phyloP scores from a whole-genome alignment of 2,329 filamentous ascomycete genomes.

The Colletotrichum abscissum region DNA sequence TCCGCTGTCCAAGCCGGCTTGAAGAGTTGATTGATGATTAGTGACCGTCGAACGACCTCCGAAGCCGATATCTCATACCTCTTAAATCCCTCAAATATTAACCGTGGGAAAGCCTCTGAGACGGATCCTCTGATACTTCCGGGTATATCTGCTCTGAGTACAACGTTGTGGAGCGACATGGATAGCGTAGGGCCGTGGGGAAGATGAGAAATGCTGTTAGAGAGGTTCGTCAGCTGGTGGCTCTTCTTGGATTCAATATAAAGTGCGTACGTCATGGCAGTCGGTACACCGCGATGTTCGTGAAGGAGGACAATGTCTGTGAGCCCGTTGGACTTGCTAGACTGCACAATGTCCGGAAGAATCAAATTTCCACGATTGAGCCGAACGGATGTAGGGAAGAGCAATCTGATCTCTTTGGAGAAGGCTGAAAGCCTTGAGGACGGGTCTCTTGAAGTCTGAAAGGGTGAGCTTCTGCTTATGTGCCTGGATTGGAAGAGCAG shows the following conservation, averaged over 20 bases:
- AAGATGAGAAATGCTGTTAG: slow-evolving; percentile 70
- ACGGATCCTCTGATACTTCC: slow-evolving; percentile 88
- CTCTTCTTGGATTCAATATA: slow-evolving; percentile 90
- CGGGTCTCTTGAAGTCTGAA: slow-evolving; percentile 84
- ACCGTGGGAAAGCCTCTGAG: slow-evolving; percentile 90
- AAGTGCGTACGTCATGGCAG: slow-evolving; percentile 78
- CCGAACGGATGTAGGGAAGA: slow-evolving; percentile 84
- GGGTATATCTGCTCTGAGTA: slow-evolving; percentile 89
- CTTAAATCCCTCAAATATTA: slow-evolving; percentile 94
- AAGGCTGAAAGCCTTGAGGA: slow-evolving; percentile 88
- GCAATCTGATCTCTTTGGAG: slow-evolving; percentile 87
- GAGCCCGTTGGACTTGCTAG: slow-evolving; percentile 82
- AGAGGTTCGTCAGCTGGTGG: not conserved
- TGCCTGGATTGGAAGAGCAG: too few species aligned
- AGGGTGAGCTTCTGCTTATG: too few species aligned
- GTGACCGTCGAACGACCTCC: not conserved
- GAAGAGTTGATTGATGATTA: slow-evolving; percentile 38
- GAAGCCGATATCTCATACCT: slow-evolving; percentile 4
- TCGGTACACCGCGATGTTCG: slow-evolving; percentile 93
- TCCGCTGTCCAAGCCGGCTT: slow-evolving; percentile 83
- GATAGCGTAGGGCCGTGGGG: slow-evolving; percentile 85
- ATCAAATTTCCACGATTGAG: slow-evolving; percentile 93
- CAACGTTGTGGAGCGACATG: slow-evolving; percentile 92
- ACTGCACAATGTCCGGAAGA: slow-evolving; percentile 84
- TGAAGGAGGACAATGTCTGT: slow-evolving; percentile 89